Evolutionary conservation across 164 flowering plant genomes (phyloP).

Genomic region (Cinnamomum chago): DNA sequence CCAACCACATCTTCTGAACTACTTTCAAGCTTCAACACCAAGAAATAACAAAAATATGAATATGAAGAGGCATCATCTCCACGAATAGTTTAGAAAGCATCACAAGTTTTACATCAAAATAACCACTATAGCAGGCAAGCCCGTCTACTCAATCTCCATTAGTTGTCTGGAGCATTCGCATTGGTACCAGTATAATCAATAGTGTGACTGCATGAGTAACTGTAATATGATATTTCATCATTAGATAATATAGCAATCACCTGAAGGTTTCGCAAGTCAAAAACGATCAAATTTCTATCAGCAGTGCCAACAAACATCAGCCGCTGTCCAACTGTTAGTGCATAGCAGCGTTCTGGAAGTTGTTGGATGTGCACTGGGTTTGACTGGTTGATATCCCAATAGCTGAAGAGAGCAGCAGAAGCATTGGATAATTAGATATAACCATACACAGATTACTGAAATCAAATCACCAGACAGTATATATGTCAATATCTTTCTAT

Average conservation of each 20-base stretch:
- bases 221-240: neutral
- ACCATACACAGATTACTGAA: neutral
- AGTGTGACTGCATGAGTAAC: neutral
- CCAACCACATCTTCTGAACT: no score
- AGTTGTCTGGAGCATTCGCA: neutral
- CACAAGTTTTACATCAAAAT: no score
- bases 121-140: no score
- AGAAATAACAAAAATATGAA: no score
- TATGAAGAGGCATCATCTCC: no score
- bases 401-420: constrained; percentile 36
- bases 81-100: no score
- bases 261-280: constrained; percentile 89
- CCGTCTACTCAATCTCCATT: no score
- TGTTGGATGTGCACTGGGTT: constrained; percentile 88
- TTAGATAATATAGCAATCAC: constrained; percentile 25
- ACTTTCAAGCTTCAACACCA: no score
- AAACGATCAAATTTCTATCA: constrained; percentile 78
- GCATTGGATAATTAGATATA: neutral
- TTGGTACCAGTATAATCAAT: neutral
- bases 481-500: neutral
- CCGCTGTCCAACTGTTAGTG: constrained; percentile 70
- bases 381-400: constrained; percentile 88
- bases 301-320: constrained; percentile 99
- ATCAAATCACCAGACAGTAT: neutral
- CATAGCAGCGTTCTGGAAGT: constrained; percentile 93